Evolutionary conservation across 2,329 filamentous ascomycete genomes (phyloP).

Genomic region (Incumbomyces delicatus): DNA sequence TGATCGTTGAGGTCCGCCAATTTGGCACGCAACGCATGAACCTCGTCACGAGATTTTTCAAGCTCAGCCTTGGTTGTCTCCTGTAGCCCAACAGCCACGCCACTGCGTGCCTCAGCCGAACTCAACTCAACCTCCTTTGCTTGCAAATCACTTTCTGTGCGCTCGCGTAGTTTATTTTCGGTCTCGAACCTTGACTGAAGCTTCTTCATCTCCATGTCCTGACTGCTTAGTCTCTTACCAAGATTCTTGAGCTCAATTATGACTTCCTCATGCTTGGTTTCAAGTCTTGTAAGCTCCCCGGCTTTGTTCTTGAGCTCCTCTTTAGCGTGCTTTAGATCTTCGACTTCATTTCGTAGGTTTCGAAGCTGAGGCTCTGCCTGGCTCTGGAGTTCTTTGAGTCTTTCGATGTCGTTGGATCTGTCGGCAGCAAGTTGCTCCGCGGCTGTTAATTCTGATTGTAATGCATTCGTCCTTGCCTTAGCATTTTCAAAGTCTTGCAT

Average conservation of each 20-base stretch:
- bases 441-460: conserved; percentile 77
- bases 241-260: conserved; percentile 61
- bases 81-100: conserved; percentile 62
- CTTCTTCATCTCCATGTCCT: conserved; percentile 65
- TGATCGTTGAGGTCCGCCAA: conserved; percentile 68
- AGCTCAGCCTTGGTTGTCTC: conserved; percentile 66
- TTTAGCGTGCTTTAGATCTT: conserved; percentile 61
- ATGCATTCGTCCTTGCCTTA: conserved; percentile 55
- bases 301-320: conserved; percentile 59
- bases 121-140: conserved; percentile 67
- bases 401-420: conserved; percentile 77
- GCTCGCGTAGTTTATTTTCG: conserved; percentile 61
- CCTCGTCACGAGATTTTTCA: conserved; percentile 60
- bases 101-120: conserved; percentile 66
- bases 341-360: conserved; percentile 65
- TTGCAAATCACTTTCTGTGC: conserved; percentile 69
- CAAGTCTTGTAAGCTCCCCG: conserved; percentile 61
- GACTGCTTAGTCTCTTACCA: conserved; percentile 61
- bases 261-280: conserved; percentile 73
- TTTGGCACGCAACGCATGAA: conserved; percentile 45
- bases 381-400: conserved; percentile 67
- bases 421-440: conserved; percentile 78
- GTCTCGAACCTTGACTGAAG: conserved; percentile 69
- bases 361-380: conserved; percentile 82
- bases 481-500: conserved; percentile 60